Conservation (phyloP, 2,329 filamentous ascomycete genomes). For the Ustilaginoidea virens region DNA sequence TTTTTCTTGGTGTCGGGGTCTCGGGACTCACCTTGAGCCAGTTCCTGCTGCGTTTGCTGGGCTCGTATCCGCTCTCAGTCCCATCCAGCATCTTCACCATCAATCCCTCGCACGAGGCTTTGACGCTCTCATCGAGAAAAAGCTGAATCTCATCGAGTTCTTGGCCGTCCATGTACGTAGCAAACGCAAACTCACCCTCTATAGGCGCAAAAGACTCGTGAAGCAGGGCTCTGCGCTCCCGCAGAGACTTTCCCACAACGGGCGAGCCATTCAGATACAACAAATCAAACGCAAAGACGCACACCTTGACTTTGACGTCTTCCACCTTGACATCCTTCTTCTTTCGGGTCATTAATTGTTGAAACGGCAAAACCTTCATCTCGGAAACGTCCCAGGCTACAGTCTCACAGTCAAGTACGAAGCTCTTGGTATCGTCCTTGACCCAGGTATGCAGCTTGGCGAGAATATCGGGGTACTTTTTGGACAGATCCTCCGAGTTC, state of each 20-base stretch:
- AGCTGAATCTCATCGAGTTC: slow-evolving; percentile 88
- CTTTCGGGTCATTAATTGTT: slow-evolving; percentile 96
- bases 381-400: slow-evolving; percentile 91
- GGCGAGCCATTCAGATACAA: slow-evolving; percentile 86
- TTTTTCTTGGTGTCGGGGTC: too few species aligned
- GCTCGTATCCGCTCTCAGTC: slow-evolving; percentile 83
- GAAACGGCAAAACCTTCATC: slow-evolving; percentile 94
- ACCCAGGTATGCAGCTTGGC: slow-evolving; percentile 81
- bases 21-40: slow-evolving; percentile 92
- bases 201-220: slow-evolving; percentile 56
- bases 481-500: slow-evolving; percentile 92
- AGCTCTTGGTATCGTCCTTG: slow-evolving; percentile 77
- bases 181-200: slow-evolving; percentile 85
- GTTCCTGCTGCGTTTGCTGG: slow-evolving; percentile 88
- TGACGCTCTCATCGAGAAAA: slow-evolving; percentile 87
- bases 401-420: slow-evolving; percentile 96
- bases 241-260: slow-evolving; percentile 72
- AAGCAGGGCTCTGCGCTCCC: slow-evolving; percentile 68
- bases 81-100: slow-evolving; percentile 99
- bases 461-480: slow-evolving; percentile 94
- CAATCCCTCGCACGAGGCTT: slow-evolving; percentile 87
- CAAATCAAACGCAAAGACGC: slow-evolving; percentile 91
- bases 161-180: slow-evolving; percentile 71
- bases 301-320: slow-evolving; percentile 92
- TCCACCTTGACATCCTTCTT: slow-evolving; percentile 92